phyloP scores from a whole-genome alignment of 768 basidiomycete species.

The Suillus variegatus region DNA sequence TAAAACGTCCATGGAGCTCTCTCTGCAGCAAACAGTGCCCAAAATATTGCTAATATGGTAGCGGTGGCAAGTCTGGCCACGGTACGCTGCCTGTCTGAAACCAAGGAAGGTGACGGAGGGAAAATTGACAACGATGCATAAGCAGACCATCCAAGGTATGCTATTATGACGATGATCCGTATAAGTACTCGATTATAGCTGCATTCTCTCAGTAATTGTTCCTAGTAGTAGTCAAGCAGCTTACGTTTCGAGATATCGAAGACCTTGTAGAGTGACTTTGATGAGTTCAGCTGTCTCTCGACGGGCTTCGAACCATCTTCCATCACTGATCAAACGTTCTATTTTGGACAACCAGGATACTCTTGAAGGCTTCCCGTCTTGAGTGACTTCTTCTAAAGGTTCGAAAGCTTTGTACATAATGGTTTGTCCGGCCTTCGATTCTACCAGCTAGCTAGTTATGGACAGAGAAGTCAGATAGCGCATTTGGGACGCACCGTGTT shows the following conservation, averaged over 20 bases:
- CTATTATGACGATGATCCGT: conserved; percentile 63
- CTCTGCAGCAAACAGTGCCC: conserved; percentile 59
- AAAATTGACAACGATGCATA: conserved; percentile 64
- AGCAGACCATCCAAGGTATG: conserved; percentile 79
- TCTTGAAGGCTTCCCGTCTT: conserved; percentile 35
- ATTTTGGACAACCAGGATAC: conserved; percentile 41
- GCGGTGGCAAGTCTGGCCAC: conserved; percentile 28
- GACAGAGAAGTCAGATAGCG: not conserved
- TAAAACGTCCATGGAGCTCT: conserved; percentile 72
- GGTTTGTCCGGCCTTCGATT: conserved; percentile 57
- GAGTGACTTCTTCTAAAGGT: conserved; percentile 40
- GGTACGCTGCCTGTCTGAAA: conserved; percentile 12
- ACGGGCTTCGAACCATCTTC: conserved; percentile 52
- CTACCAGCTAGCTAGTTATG: conserved; percentile 34
- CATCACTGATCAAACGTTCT: conserved; percentile 42
- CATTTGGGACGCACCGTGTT: conserved; percentile 56
- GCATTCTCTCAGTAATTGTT: conserved; percentile 13
- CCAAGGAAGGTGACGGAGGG: conserved; percentile 21
- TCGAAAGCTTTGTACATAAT: conserved; percentile 66
- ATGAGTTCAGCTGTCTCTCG: conserved; percentile 53
- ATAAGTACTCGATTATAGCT: conserved; percentile 78
- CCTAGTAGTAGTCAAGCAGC: not conserved
- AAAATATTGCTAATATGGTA: conserved; percentile 37
- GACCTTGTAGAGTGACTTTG: conserved; percentile 51
- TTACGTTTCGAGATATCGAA: conserved; percentile 75